A percentile compares a stretch with the other conserved stretches of the same genome.
Conservation (phyloP, 768 basidiomycete genomes). For the Lentinula aciculospora region DNA sequence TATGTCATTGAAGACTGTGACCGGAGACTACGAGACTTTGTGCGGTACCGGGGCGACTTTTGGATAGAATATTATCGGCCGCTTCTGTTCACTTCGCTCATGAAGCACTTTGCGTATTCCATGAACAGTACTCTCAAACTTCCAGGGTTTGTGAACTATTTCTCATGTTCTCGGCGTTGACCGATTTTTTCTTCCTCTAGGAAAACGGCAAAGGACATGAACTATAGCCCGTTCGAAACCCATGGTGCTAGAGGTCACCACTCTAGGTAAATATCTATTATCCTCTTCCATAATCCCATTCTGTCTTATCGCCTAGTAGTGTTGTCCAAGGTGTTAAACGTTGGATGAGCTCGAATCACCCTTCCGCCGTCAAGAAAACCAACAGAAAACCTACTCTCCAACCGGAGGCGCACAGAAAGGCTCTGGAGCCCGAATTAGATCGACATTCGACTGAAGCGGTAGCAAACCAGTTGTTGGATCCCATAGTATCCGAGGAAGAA, state of each 20-base stretch:
- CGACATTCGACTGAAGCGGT: conserved; percentile 52
- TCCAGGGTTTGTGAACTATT: conserved; percentile 55
- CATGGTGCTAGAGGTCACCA: conserved; percentile 38
- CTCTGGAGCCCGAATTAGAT: conserved; percentile 26
- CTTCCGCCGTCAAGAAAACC: conserved; percentile 33
- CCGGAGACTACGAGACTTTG: conserved; percentile 53
- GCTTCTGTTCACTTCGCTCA: conserved; percentile 74
- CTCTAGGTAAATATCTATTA: conserved; percentile 22
- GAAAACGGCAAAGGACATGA: conserved; percentile 62
- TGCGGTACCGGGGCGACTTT: conserved; percentile 60
- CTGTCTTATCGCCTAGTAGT: conserved; percentile 25
- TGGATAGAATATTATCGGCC: conserved; percentile 92
- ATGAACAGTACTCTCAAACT: conserved; percentile 87
- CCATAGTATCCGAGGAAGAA: conserved; percentile 58
- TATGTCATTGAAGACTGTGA: conserved; percentile 65
- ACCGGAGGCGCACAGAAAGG: conserved; percentile 28
- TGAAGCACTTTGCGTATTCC: conserved; percentile 87
- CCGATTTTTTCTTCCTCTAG: conserved; percentile 26
- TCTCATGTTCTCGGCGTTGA: conserved; percentile 15
- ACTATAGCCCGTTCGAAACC: conserved; percentile 72
- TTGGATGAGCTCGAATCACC: conserved; percentile 62
- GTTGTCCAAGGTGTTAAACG: conserved; percentile 74
- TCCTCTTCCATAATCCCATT: background rate
- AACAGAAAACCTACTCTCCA: conserved; percentile 28
- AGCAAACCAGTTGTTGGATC: conserved; percentile 53